A percentile compares a stretch with the other conserved stretches of the same genome.
Conservation (phyloP, 2,329 filamentous ascomycete species). For the Akanthomyces muscarius region DNA sequence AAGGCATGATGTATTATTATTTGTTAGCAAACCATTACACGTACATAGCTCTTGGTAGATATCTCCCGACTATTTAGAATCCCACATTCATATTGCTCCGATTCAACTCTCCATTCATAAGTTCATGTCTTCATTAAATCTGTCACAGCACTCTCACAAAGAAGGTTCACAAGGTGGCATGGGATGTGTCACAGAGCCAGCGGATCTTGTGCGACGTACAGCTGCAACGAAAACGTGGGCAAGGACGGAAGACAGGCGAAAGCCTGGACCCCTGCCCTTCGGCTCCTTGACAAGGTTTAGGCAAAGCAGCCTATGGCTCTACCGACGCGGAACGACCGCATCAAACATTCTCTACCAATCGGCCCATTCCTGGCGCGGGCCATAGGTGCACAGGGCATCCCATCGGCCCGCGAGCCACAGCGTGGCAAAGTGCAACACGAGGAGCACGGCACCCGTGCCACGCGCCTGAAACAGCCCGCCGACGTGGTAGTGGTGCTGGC, state of each 20-base stretch:
- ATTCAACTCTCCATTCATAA: background rate
- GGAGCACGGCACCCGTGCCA: constrained; percentile 29
- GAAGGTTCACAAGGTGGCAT: background rate
- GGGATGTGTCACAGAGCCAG: background rate
- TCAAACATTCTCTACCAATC: constrained; percentile 26
- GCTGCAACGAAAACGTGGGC: background rate
- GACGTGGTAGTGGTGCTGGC: constrained; percentile 19
- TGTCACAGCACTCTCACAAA: background rate
- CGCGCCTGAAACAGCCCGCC: constrained; percentile 23
- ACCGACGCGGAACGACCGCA: background rate
- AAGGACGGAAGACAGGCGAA: background rate
- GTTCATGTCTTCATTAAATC: background rate
- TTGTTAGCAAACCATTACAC: background rate
- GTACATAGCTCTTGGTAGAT: background rate
- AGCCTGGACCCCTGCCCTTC: background rate
- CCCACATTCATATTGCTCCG: background rate
- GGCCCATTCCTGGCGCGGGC: constrained; percentile 27
- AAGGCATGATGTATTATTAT: background rate
- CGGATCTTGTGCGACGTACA: background rate
- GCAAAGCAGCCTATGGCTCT: background rate
- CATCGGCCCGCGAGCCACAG: constrained; percentile 34
- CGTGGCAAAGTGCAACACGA: constrained; percentile 32
- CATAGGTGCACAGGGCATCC: constrained; percentile 31
- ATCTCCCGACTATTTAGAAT: background rate
- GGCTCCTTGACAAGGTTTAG: background rate